Conservation (phyloP, 1,284 basidiomycete species). For the Apiotrichum domesticum region DNA sequence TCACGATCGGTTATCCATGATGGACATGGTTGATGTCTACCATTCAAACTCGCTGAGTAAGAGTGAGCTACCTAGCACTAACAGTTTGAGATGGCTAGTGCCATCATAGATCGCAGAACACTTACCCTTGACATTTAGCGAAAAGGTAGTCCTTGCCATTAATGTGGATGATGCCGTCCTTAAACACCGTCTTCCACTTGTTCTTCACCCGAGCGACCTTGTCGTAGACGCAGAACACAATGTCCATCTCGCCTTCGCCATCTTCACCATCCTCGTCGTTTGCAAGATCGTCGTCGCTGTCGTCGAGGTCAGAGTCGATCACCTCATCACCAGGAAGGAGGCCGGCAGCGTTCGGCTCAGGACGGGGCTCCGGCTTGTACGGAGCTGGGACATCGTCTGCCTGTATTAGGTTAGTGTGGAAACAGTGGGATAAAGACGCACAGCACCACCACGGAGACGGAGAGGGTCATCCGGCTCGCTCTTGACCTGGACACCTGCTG, state of each 20-base stretch:
- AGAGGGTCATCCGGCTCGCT: constrained; percentile 38
- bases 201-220: constrained; percentile 99
- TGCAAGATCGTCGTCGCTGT: constrained; percentile 66
- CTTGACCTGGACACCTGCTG: constrained; percentile 31
- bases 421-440: not conserved
- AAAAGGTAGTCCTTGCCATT: constrained; percentile 98
- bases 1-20: no score
- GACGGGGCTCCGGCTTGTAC: constrained; percentile 17
- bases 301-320: constrained; percentile 94
- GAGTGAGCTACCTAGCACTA: not conserved
- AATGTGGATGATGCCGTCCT: constrained; percentile 96
- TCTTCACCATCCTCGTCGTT: constrained; percentile 48
- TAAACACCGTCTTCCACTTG: constrained; percentile 99
- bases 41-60: constrained; percentile 35
- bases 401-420: not conserved
- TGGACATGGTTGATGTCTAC: constrained; percentile 8
- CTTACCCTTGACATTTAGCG: constrained; percentile 69
- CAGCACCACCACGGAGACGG: constrained; percentile 37
- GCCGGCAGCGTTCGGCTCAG: constrained; percentile 46
- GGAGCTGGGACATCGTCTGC: constrained; percentile 1
- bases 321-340: constrained; percentile 59
- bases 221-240: constrained; percentile 97
- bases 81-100: not conserved
- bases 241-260: constrained; percentile 60
- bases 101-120: not conserved